A percentile compares a stretch with the other conserved stretches of the same genome.
These are phyloP conservation scores for Fusarium agapanthi DNA, from an alignment of 2,329 filamentous ascomycete genomes.

Conservation along the genomic window DNA sequence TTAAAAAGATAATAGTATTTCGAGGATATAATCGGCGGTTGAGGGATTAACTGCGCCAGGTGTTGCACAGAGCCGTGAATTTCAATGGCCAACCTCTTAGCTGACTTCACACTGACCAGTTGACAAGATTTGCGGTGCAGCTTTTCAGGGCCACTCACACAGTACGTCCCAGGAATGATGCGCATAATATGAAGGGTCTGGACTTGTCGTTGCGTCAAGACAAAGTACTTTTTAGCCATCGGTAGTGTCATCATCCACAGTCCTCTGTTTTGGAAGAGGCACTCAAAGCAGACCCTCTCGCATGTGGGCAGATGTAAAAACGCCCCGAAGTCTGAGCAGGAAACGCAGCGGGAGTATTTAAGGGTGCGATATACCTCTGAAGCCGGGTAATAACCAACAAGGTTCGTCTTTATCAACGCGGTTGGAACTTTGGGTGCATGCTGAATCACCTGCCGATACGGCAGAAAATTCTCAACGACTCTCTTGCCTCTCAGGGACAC, in stretches of 20 bases:
- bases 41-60: no score
- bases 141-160: fast-evolving
- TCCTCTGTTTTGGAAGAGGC: neutral
- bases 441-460: neutral
- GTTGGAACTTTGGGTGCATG: neutral
- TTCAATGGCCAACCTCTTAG: fast-evolving
- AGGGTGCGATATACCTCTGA: neutral
- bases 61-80: neutral
- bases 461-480: neutral
- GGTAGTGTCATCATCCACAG: neutral
- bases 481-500: neutral
- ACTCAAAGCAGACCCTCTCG: neutral
- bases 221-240: neutral
- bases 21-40: no score
- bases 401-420: neutral
- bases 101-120: neutral
- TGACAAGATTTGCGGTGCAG: fast-evolving
- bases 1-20: no score
- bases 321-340: neutral
- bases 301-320: neutral
- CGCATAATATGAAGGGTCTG: neutral
- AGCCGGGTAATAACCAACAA: neutral
- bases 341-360: no score
- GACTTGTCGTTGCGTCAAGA: neutral
- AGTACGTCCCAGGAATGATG: neutral